These are phyloP conservation scores for Bipolaris bicolor DNA, from an alignment of 2,329 filamentous ascomycete species.

Conservation along the genomic window DNA sequence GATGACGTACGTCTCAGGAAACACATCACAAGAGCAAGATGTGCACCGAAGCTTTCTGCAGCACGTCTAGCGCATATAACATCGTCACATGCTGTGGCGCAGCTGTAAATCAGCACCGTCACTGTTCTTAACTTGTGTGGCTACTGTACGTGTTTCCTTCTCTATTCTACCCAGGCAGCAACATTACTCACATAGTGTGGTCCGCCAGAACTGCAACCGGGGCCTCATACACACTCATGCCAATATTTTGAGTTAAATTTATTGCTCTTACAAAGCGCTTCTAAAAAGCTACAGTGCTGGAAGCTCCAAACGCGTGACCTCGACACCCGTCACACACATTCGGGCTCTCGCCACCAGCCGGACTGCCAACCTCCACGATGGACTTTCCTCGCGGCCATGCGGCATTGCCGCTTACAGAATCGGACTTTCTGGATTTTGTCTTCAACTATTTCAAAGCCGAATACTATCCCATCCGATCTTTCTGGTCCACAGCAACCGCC, in stretches of 20 bases:
- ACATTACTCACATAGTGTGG: slow-evolving; percentile 24
- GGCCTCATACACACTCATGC: not conserved
- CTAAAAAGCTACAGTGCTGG: not conserved
- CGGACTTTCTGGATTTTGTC: slow-evolving; percentile 45
- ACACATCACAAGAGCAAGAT: slow-evolving; percentile 10
- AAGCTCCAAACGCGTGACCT: slow-evolving; percentile 7
- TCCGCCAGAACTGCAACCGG: not conserved
- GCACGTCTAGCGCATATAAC: slow-evolving; percentile 3
- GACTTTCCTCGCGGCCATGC: slow-evolving; percentile 41
- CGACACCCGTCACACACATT: not conserved
- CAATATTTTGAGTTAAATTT: not conserved
- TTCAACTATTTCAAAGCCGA: slow-evolving; percentile 49
- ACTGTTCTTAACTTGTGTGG: slow-evolving; percentile 13
- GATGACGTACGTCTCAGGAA: slow-evolving; percentile 15
- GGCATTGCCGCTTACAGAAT: slow-evolving; percentile 42
- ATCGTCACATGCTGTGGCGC: slow-evolving; percentile 39
- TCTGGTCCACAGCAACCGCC: slow-evolving; percentile 46
- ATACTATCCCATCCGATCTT: slow-evolving; percentile 46
- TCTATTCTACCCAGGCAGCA: slow-evolving; percentile 39
- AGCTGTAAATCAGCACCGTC: slow-evolving; percentile 26
- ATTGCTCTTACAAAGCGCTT: not conserved
- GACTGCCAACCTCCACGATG: slow-evolving; percentile 24
- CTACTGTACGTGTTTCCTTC: slow-evolving; percentile 27
- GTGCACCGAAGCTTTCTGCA: not conserved
- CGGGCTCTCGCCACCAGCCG: slow-evolving; percentile 15